These are phyloP conservation scores for Chamaecyparis obtusa DNA, from an alignment of 75 land plant species.

Conservation along the genomic window DNA sequence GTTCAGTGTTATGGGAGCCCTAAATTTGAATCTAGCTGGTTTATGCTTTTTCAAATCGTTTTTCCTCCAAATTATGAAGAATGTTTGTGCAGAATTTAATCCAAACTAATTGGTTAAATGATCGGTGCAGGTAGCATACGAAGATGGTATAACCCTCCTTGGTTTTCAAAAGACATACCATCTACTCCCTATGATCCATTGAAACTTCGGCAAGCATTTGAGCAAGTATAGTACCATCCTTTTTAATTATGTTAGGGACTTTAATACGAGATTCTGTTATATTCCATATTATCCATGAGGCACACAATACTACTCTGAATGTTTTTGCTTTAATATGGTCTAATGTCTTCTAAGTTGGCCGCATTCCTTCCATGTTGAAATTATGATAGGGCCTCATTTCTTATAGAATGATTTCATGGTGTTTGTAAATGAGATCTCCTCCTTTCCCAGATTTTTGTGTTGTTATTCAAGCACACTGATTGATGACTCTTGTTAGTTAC, in stretches of 20 bases:
- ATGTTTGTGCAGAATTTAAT: background rate
- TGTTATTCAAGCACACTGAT: background rate
- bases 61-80: background rate
- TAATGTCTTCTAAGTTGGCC: background rate
- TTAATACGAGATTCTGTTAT: background rate
- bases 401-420: background rate
- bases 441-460: background rate
- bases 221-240: slow-evolving; percentile 38
- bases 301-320: background rate
- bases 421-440: background rate
- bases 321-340: background rate
- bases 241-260: background rate
- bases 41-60: background rate
- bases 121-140: slow-evolving; percentile 37
- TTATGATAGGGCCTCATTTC: background rate
- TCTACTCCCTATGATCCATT: slow-evolving; percentile 79
- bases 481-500: slow-evolving; percentile 11
- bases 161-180: slow-evolving; percentile 78
- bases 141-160: slow-evolving; percentile 85
- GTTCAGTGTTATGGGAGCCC: background rate
- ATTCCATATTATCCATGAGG: background rate
- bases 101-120: background rate
- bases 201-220: slow-evolving; percentile 67
- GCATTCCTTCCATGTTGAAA: background rate
- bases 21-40: background rate